Base-by-base conservation (phyloP, 345 rosid genomes). In the Psidium friedrichsthalianum region DNA sequence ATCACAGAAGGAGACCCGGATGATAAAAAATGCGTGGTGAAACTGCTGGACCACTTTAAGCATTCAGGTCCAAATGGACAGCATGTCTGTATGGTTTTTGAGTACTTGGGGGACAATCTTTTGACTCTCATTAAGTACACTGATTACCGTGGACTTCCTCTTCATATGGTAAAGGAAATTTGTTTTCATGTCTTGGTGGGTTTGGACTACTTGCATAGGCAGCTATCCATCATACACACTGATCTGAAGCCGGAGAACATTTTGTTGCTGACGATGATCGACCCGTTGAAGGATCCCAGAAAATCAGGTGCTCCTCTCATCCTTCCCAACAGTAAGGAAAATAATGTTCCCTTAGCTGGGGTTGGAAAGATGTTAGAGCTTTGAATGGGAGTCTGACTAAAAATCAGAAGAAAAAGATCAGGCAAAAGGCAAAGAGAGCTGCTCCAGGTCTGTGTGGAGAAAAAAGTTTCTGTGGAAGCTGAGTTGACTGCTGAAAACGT, bases 31-130 rank as follows among this genome's bases (percentile, higher is more conserved):
- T 92, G 95, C 84, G 94, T 93, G 12, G 96, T 94, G 74, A 93
- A 93, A 88, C 96, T 94, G 85, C 91, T 94, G 89, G 95, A 94
- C 91, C 94, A 94, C 87, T 94, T 94, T 87, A 93, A 92, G 89
- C 97, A 94, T 89, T 94, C 93, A 3, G 97, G 97, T 56, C 94
- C 94, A 20, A 94, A 94, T 86, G 97, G 97, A 18, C 95, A 94
- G 88, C 97, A 94, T 81, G 93, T 94, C 53, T 94, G 94, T 86
- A 94, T 94, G 97, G 95, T 91, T 85, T 94, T 94, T 87, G 95
- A 94, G 89, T 94, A 93, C 89, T 88, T 94, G 82, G 97, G 94
- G 16, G 95, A 94, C 87, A 93, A 93, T 89, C 95, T 94, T 59
- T 91, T 94, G 87, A 92, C 93, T 7, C 93, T 93, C 58, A 93